These are phyloP conservation scores for Euphorbia corollata DNA, from an alignment of 441 rosid species.

Conservation along the genomic window DNA sequence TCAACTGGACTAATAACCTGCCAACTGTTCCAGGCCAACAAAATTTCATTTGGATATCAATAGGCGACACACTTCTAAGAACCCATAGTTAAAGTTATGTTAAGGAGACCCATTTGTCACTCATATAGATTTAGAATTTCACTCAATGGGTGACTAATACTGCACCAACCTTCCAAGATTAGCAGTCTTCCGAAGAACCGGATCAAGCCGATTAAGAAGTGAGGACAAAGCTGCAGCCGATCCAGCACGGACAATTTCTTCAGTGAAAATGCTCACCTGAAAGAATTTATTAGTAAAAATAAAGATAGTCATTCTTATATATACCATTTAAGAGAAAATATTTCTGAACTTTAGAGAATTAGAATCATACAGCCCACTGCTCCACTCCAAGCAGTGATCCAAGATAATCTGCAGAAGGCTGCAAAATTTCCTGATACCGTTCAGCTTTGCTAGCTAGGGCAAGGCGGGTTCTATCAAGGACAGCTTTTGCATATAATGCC, in stretches of 20 bases:
- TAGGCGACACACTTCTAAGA: slow-evolving; percentile 14
- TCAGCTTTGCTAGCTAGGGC: slow-evolving; percentile 84
- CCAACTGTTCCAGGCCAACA: slow-evolving; percentile 63
- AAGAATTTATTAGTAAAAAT: slow-evolving; percentile 18
- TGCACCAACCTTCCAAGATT: slow-evolving; percentile 81
- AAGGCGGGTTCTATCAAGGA: slow-evolving; percentile 93
- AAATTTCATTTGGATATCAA: slow-evolving; percentile 23
- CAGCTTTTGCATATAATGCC: slow-evolving; percentile 93
- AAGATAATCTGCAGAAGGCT: slow-evolving; percentile 93
- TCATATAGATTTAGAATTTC: not conserved
- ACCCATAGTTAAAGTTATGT: slow-evolving; percentile 12
- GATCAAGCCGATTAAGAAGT: slow-evolving; percentile 87
- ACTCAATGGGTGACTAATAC: slow-evolving; percentile 14
- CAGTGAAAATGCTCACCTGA: slow-evolving; percentile 84
- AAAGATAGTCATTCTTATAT: slow-evolving; percentile 5
- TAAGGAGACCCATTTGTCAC: not conserved
- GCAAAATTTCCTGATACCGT: slow-evolving; percentile 74
- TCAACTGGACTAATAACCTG: slow-evolving; percentile 97
- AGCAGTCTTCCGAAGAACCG: slow-evolving; percentile 90
- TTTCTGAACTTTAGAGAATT: slow-evolving; percentile 9
- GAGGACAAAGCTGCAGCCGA: slow-evolving; percentile 88
- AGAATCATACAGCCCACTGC: slow-evolving; percentile 70
- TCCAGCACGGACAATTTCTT: slow-evolving; percentile 95
- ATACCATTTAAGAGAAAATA: slow-evolving; percentile 12
- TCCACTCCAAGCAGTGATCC: slow-evolving; percentile 88